Conservation (phyloP, 2,329 filamentous ascomycete genomes). For the Sporothrix curviconia region DNA sequence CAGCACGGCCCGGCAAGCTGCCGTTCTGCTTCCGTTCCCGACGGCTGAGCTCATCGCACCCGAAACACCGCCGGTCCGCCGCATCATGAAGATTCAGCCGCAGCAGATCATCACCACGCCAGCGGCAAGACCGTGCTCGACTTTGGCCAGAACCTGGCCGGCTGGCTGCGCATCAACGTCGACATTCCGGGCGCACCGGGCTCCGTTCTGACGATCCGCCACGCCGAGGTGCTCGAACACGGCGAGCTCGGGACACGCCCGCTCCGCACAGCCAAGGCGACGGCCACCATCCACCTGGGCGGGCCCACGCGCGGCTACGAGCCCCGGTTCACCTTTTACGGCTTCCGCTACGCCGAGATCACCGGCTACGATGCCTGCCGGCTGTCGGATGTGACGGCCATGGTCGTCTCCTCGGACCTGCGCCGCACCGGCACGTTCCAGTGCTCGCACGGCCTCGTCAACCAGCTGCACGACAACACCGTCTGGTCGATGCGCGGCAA, state of each 20-base stretch:
- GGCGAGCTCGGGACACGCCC: constrained; percentile 38
- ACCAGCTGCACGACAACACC: constrained; percentile 48
- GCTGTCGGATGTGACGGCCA: background rate
- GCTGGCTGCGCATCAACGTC: constrained; percentile 39
- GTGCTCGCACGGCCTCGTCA: constrained; percentile 46
- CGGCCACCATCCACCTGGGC: constrained; percentile 29
- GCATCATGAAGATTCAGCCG: constrained; percentile 27
- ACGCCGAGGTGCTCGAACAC: constrained; percentile 50
- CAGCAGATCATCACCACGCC: constrained; percentile 27
- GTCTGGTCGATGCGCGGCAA: constrained; percentile 54
- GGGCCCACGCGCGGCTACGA: constrained; percentile 31
- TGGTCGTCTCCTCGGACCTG: constrained; percentile 25
- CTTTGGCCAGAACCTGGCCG: constrained; percentile 55
- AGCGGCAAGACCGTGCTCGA: constrained; percentile 43
- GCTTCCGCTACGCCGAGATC: constrained; percentile 40
- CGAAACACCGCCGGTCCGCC: constrained; percentile 40
- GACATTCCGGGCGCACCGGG: constrained; percentile 26
- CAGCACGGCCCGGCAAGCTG: constrained; percentile 18
- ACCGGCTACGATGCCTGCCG: constrained; percentile 26
- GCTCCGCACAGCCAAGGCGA: constrained; percentile 36
- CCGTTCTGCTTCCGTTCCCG: constrained; percentile 30
- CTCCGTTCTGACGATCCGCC: constrained; percentile 31
- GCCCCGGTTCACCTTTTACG: constrained; percentile 46
- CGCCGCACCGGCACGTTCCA: constrained; percentile 47
- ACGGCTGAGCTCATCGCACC: constrained; percentile 33